Conservation (phyloP, 257 asterid species). For the Mitragyna speciosa region DNA sequence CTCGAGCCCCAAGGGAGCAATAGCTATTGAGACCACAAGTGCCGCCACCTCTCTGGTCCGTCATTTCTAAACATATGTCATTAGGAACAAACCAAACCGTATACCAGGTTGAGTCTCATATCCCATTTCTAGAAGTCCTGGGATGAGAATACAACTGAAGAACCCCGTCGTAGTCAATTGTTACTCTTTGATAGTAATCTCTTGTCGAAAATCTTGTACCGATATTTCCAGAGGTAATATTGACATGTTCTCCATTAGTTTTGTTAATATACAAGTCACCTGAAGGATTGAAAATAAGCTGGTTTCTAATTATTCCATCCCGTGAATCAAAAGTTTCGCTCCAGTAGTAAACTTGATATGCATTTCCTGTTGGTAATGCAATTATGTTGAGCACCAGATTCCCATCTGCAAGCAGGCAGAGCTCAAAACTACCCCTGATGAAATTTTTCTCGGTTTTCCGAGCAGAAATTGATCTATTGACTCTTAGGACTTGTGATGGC, state of each 20-base stretch:
- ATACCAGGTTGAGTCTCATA: constrained; percentile 3
- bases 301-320: not conserved
- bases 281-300: constrained; percentile 11
- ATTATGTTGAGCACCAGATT: constrained; percentile 10
- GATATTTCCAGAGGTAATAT: not conserved
- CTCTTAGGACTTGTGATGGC: constrained; percentile 6
- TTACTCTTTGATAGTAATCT: constrained; percentile 9
- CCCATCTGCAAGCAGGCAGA: not conserved
- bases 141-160: constrained; percentile 15
- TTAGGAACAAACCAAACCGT: not conserved
- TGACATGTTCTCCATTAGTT: not conserved
- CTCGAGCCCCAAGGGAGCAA: constrained; percentile 2
- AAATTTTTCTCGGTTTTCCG: not conserved
- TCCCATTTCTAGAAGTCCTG: not conserved
- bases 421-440: constrained; percentile 4
- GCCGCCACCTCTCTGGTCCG: constrained; percentile 13
- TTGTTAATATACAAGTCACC: constrained; percentile 1
- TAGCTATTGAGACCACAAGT: constrained; percentile 15
- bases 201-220: not conserved
- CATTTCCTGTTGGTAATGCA: not conserved
- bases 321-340: constrained; percentile 10
- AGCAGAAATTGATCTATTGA: not conserved
- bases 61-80: not conserved
- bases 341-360: not conserved
- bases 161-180: constrained; percentile 15